phyloP scores from a whole-genome alignment of 257 asterid species.

The Orobanche coerulescens region DNA sequence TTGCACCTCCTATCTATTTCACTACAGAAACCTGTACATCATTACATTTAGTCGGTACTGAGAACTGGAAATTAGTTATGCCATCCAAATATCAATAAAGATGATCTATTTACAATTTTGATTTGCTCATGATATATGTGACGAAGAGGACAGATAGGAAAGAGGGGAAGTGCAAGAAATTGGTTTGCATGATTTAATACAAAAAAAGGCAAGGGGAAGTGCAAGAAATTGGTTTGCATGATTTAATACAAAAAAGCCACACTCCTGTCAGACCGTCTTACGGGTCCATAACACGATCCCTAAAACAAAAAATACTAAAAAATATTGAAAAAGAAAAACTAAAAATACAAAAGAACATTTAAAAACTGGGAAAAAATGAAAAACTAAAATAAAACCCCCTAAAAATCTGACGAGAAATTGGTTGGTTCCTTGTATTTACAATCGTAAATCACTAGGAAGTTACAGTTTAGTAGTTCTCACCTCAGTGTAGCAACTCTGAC shows the following conservation, averaged over 20 bases:
- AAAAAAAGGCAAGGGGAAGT: background rate
- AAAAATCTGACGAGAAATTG: too few species aligned
- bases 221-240: background rate
- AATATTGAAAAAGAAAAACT: too few species aligned
- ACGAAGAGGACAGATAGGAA: too few species aligned
- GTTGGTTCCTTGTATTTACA: too few species aligned
- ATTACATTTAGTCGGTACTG: background rate
- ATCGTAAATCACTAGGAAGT: background rate
- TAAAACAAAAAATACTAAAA: too few species aligned
- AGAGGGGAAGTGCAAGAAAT: too few species aligned
- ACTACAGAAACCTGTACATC: slow-evolving; percentile 32
- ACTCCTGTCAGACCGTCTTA: too few species aligned
- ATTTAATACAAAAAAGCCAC: background rate
- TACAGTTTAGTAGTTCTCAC: slow-evolving; percentile 26
- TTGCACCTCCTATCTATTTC: slow-evolving; percentile 21
- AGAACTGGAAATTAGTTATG: slow-evolving; percentile 1
- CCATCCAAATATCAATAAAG: background rate
- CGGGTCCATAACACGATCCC: too few species aligned
- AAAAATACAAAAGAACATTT: too few species aligned
- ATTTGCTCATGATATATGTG: background rate
- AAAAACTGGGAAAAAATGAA: too few species aligned
- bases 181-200: too few species aligned
- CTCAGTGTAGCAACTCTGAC: slow-evolving; percentile 54
- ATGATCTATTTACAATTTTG: background rate
- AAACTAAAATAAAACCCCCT: too few species aligned